Base-by-base conservation (phyloP, 2,329 filamentous ascomycete species). In the Aureobasidium sp. region DNA sequence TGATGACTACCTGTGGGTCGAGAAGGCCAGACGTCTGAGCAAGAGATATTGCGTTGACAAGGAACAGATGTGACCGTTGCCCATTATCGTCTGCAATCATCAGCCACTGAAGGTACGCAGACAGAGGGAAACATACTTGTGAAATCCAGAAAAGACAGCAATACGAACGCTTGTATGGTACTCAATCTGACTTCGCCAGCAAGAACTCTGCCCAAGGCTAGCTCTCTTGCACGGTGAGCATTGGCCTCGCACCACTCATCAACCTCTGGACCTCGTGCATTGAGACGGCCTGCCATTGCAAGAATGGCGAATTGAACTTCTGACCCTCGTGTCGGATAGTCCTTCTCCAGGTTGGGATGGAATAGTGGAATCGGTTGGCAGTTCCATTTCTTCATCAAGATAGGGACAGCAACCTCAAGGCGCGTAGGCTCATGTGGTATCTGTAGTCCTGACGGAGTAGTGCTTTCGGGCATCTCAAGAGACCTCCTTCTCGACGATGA, bases 231-330 rank as follows among this genome's bases (percentile, higher is more conserved):
- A 47, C 50, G 50, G 6, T 52, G 47, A 46, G 59, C 59, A 53
- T 61, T 61, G n/a, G 59, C 47, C 24, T 61, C 59, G 15, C 57
- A 60, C 57, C 57, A 60, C 8, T 52, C 39, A 36, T 61, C 50
- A 15, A 61, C 37, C 15, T 61, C 59, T 24, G 34, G 50, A 27
- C 47, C 59, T 27, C 34, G 27, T 36, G 47, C 47, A 47, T 61
- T 53, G 20, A 61, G 59, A 37, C 48, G 59, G 2, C 47, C 50
- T 10, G 59, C 47, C 50, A 61, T 52, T 12, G 59, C 59, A 5
- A 61, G 47, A 20, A 61, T 61, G 10, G 59, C 59, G 17, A 53
- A 52, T 13, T 52, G 47, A 7, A 61, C 26, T 39, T 61, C 59
- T 37, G 36, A 48, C 5, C 50, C 59, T 34, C 59, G 44, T n/a